Evolutionary conservation across 306 rosid species (phyloP).

Genomic region (Acacia confusa): DNA sequence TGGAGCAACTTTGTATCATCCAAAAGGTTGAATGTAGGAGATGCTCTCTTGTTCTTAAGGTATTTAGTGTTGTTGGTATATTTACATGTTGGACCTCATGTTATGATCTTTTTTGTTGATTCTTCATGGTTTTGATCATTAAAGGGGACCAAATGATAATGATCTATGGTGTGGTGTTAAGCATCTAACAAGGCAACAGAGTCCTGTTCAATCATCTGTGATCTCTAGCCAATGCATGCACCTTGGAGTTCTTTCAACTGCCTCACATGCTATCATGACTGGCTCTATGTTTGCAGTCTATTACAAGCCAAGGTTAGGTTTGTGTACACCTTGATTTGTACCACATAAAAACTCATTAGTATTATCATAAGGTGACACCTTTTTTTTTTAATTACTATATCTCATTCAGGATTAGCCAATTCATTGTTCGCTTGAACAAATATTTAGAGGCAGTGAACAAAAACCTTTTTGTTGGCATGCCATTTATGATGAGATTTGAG

Average conservation of each 20-base stretch:
- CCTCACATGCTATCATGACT: conserved; percentile 72
- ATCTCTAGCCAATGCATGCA: conserved; percentile 89
- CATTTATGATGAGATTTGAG: conserved; percentile 81
- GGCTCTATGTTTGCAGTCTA: conserved; percentile 66
- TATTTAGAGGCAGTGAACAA: conserved; percentile 62
- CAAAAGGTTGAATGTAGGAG: conserved; percentile 77
- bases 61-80: not conserved
- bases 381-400: not conserved
- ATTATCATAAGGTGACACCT: not conserved
- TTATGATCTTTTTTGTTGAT: not conserved
- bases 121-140: conserved; percentile 10
- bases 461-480: conserved; percentile 61
- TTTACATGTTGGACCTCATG: not conserved
- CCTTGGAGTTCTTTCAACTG: conserved; percentile 86
- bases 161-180: conserved; percentile 75
- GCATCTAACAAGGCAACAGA: conserved; percentile 62
- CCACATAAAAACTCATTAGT: not conserved
- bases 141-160: conserved; percentile 64
- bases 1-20: conserved; percentile 91
- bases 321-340: not conserved
- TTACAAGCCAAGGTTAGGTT: conserved; percentile 73
- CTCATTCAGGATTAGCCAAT: conserved; percentile 66
- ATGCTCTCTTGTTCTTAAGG: conserved; percentile 82
- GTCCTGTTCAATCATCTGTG: conserved; percentile 69
- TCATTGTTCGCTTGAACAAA: conserved; percentile 62